Conservation (phyloP, 2,329 filamentous ascomycete species). For the Fusarium continuum region DNA sequence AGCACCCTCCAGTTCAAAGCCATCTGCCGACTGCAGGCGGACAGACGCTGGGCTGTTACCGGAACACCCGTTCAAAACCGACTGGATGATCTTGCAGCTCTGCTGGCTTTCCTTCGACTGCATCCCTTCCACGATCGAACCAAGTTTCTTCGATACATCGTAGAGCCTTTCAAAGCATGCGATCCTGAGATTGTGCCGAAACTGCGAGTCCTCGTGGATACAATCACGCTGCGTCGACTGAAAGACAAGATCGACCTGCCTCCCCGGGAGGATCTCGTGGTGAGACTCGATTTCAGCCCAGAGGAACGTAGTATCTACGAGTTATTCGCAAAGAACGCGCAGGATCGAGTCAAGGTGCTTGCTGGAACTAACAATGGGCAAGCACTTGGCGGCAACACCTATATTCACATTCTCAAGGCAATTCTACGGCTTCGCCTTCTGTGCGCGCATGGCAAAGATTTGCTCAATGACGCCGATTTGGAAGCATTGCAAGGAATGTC, state of each 20-base stretch:
- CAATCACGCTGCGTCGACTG: constrained; percentile 88
- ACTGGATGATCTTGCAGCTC: constrained; percentile 85
- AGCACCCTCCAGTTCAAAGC: constrained; percentile 84
- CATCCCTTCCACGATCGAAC: constrained; percentile 83
- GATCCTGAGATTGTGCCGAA: constrained; percentile 86
- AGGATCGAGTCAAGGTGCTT: constrained; percentile 81
- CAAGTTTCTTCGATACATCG: constrained; percentile 81
- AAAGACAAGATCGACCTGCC: constrained; percentile 93
- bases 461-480: constrained; percentile 85
- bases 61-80: constrained; percentile 96
- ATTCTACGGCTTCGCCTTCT: constrained; percentile 90
- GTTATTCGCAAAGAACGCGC: constrained; percentile 82
- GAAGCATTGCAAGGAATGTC: constrained; percentile 82
- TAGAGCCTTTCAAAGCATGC: constrained; percentile 85
- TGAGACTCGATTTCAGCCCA: constrained; percentile 77
- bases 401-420: constrained; percentile 90
- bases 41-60: constrained; percentile 94
- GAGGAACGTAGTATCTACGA: constrained; percentile 84
- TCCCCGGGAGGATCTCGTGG: constrained; percentile 74
- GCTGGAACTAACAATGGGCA: constrained; percentile 65
- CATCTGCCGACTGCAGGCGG: constrained; percentile 79
- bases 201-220: constrained; percentile 88
- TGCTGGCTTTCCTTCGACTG: constrained; percentile 86
- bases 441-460: constrained; percentile 92
- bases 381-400: constrained; percentile 83